phyloP scores from a whole-genome alignment of 306 rosid species.

The Notholithocarpus densiflorus region DNA sequence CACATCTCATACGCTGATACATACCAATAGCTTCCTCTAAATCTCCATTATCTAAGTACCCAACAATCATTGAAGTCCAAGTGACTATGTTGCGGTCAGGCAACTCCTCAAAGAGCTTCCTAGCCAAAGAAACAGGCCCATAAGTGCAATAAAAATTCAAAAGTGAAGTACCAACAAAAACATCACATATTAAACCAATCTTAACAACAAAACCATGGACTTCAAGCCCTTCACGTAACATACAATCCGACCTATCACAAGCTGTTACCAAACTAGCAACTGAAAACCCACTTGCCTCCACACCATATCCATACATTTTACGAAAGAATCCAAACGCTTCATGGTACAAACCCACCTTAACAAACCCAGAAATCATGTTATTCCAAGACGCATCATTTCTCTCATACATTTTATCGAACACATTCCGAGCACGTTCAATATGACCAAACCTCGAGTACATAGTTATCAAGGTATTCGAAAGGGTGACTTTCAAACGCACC shows the following conservation, averaged over 20 bases:
- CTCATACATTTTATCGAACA: constrained; percentile 57
- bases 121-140: constrained; percentile 47
- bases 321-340: constrained; percentile 60
- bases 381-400: constrained; percentile 91
- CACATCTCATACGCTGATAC: constrained; percentile 47
- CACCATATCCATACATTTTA: constrained; percentile 41
- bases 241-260: constrained; percentile 67
- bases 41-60: constrained; percentile 51
- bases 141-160: constrained; percentile 69
- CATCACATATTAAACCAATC: constrained; percentile 54
- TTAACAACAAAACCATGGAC: constrained; percentile 70
- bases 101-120: constrained; percentile 63
- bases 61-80: constrained; percentile 94
- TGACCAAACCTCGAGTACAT: constrained; percentile 66
- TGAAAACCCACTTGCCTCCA: constrained; percentile 54
- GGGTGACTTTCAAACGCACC: constrained; percentile 43
- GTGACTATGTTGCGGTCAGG: constrained; percentile 78
- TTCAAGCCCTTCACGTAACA: constrained; percentile 59
- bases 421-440: constrained; percentile 41
- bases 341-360: constrained; percentile 46
- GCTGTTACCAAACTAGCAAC: constrained; percentile 78
- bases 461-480: constrained; percentile 60
- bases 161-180: constrained; percentile 75
- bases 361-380: constrained; percentile 79
- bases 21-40: constrained; percentile 45